Conservation (phyloP, 108 stramenopile species). For the Skeletonema tropicum region DNA sequence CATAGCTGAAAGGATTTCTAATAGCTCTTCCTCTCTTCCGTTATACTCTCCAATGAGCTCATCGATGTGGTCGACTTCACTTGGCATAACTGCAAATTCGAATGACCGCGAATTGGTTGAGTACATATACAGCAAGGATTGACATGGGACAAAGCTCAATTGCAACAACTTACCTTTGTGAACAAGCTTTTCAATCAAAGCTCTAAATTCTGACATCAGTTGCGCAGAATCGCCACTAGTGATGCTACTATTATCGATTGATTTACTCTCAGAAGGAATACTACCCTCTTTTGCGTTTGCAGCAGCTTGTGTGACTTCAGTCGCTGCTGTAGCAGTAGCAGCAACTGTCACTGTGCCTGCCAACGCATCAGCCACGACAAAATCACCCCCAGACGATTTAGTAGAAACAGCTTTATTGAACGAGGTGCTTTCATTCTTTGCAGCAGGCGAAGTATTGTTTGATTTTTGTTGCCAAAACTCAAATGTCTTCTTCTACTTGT, state of each 20-base stretch:
- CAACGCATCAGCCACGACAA: background rate
- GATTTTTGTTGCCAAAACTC: background rate
- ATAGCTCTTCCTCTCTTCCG: slow-evolving; percentile 23
- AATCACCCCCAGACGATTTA: background rate
- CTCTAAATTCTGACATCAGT: slow-evolving; percentile 9
- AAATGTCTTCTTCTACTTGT: background rate
- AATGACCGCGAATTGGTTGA: background rate
- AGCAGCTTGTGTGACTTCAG: background rate
- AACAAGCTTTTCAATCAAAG: slow-evolving; percentile 19
- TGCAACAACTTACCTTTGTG: slow-evolving; percentile 13
- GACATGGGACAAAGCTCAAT: background rate
- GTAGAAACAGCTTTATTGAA: background rate
- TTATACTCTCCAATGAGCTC: slow-evolving; percentile 31
- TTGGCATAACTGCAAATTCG: slow-evolving; percentile 18
- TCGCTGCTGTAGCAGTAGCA: background rate
- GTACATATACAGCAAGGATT: background rate
- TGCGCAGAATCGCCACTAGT: background rate
- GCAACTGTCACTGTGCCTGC: background rate
- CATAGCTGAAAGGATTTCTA: slow-evolving; percentile 29
- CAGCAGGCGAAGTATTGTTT: background rate
- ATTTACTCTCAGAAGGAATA: background rate
- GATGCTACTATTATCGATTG: background rate
- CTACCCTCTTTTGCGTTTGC: background rate
- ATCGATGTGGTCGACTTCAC: slow-evolving; percentile 22
- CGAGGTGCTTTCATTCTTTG: background rate